Evolutionary conservation across 306 rosid genomes (phyloP), one percentile per base, ranked within the genome.

Genomic region (Quercus engelmannii): DNA sequence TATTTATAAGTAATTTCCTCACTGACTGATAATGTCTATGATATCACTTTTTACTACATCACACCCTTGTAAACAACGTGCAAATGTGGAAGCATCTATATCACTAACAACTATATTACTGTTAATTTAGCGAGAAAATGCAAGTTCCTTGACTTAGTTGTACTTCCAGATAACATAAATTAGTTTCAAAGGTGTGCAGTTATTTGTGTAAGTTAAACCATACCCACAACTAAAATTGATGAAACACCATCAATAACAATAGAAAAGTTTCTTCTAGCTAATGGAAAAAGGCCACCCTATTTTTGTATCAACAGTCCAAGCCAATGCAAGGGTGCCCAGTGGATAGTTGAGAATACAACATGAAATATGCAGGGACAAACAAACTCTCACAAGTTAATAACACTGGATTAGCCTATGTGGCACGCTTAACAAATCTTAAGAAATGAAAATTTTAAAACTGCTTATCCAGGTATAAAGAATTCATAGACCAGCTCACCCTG

Each of bases 401-500:
- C 41, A 64, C 0, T 5, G 18, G 3, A 25, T 61, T 61, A 25
- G 2, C 6, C 25, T 12, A 10, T 12, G 54, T 3, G 17, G 54
- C 54, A 49, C 0, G 5, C 54, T 1, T 49, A 49, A 49, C 54
- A 49, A 49, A 3, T 49, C 17, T 49, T 12, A 12, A 49, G 1
- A 49, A 49, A 49, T 49, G 54, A 12, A 21, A 13, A 26, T 4
- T 25, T 61, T 2, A 54, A 6, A 49, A 54, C 4, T 9, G 4
- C 28, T 21, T 13, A 30, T 54, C 31, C 21, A 65, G n/a, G 23
- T 51, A n/a, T 59, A 2, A 43, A 78, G 49, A 67, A 4, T n/a
- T 46, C 38, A 46, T 12, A 59, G 13, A 75, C 58, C 17, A 74
- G 7, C 91, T 84, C 75, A 95, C 97, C 99, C 98, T 5, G 98